Base-by-base conservation (phyloP, 257 asterid genomes). In the Penstemon newberryi region DNA sequence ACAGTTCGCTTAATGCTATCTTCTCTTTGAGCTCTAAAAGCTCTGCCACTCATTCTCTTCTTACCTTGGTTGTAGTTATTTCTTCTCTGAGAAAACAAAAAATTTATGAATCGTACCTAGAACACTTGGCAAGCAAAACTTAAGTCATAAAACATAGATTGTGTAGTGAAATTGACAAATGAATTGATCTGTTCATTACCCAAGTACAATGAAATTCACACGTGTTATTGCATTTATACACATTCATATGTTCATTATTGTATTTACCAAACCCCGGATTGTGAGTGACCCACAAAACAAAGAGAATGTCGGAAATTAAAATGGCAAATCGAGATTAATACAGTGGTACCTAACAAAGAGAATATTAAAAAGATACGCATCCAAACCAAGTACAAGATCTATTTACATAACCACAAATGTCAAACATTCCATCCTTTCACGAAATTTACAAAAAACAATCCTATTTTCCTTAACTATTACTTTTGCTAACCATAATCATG, bases 1-100 rank as follows among this genome's bases (percentile, higher is more conserved):
- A 92, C 96, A 66, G 98, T 92, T 69, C 98, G 82, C 80, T 96
- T 82, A 41, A 92, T 82, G 67, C 89, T 87, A 77, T 89, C 93
- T 71, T 92, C 98, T 74, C 96, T 83, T 80, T 88, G 96, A 81
- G 91, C 96, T 80, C 83, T 87, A 65, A 77, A 85, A 75, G 91
- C 78, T 82, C 96, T 79, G 75, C 87, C 93, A 69, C 67, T 81
- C 81, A 78, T 77, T 75, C 87, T 83, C 76, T 79, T 91, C 79
- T 81, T 81, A 52, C 89, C 86, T 78, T 85, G 90, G 73, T 63
- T 76, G 69, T 84, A 75, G 84, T 73, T 87, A 72, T 79, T 82
- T 70, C 84, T 86, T 78, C 85, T 87, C 97, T 92, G 96, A 46
- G 33, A 66, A 67, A 58, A 73, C 63, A 77, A 40, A 71, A 59